A percentile compares a stretch with the other conserved stretches of the same genome.
Evolutionary conservation across 495 filamentous ascomycete genomes (phyloP).

Genomic region (Pyrenula massariospora): DNA sequence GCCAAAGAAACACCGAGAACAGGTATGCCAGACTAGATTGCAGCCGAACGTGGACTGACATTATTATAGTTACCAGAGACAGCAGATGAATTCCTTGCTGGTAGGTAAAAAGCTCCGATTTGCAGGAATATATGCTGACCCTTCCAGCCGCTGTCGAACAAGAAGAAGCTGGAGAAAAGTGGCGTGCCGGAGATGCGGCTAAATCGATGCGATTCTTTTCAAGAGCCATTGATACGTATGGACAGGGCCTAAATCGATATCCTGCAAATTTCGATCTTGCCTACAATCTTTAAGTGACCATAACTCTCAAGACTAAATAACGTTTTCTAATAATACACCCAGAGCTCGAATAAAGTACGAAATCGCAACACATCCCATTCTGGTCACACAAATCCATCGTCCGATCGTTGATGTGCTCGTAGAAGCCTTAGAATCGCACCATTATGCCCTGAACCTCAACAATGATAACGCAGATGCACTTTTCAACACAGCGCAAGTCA

Average conservation of each 20-base stretch:
- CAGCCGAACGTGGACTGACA: not conserved
- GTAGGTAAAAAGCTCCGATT: slow-evolving; percentile 17
- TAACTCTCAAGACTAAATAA: slow-evolving; percentile 6
- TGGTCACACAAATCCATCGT: slow-evolving; percentile 40
- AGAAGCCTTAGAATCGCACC: slow-evolving; percentile 47
- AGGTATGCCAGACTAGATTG: slow-evolving; percentile 8
- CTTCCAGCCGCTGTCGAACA: slow-evolving; percentile 48
- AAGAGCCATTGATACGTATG: slow-evolving; percentile 53
- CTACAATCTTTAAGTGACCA: slow-evolving; percentile 52
- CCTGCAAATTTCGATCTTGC: slow-evolving; percentile 54
- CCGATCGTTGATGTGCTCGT: slow-evolving; percentile 38
- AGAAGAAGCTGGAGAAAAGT: slow-evolving; percentile 63
- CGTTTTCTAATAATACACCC: slow-evolving; percentile 4
- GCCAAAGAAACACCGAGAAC: slow-evolving; percentile 30
- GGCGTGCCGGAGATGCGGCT: slow-evolving; percentile 56
- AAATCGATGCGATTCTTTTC: slow-evolving; percentile 59
- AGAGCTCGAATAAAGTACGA: slow-evolving; percentile 56
- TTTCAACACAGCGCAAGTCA: slow-evolving; percentile 60
- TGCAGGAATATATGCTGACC: not conserved
- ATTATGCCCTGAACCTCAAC: slow-evolving; percentile 43
- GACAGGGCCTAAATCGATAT: slow-evolving; percentile 44
- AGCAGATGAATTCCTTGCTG: slow-evolving; percentile 51
- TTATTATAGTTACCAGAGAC: slow-evolving; percentile 36
- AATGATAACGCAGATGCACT: slow-evolving; percentile 51
- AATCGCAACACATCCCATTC: slow-evolving; percentile 46